Evolutionary conservation across 2,329 filamentous ascomycete species (phyloP).

Genomic region (Aureobasidium sp.): DNA sequence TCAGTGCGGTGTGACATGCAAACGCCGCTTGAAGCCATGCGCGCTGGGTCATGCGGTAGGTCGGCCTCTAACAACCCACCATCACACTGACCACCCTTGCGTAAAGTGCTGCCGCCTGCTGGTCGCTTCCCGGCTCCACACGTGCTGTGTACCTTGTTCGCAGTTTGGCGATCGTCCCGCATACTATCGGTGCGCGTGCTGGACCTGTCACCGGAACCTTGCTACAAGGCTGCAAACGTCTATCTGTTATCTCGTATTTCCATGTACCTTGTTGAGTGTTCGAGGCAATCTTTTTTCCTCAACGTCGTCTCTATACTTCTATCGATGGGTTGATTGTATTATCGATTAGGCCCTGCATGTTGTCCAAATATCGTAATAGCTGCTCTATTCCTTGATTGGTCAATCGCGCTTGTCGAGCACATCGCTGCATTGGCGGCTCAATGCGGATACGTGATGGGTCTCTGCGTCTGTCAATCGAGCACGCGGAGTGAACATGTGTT

Average conservation of each 20-base stretch:
- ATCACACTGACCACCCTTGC: constrained; percentile 8
- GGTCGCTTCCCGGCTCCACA: constrained; percentile 4
- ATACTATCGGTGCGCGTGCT: neutral
- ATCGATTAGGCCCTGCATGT: neutral
- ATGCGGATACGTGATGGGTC: neutral
- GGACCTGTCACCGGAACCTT: constrained; percentile 8
- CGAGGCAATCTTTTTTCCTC: neutral
- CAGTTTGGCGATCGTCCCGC: constrained; percentile 7
- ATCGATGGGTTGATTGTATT: neutral
- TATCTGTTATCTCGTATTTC: neutral
- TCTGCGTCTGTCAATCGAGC: neutral
- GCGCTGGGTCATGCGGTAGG: neutral
- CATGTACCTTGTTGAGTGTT: neutral
- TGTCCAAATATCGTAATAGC: neutral
- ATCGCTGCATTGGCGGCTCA: neutral
- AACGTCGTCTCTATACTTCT: neutral
- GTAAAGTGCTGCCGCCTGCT: neutral
- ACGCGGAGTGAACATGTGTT: neutral
- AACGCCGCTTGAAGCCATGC: neutral
- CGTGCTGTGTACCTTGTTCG: constrained; percentile 9
- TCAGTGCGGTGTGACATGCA: constrained; percentile 5
- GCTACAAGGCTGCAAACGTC: constrained; percentile 5
- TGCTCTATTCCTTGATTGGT: neutral
- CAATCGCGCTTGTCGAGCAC: neutral
- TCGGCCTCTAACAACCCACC: neutral